These are phyloP conservation scores for Trichoderma koningii DNA, from an alignment of 2,329 filamentous ascomycete species.

Conservation along the genomic window DNA sequence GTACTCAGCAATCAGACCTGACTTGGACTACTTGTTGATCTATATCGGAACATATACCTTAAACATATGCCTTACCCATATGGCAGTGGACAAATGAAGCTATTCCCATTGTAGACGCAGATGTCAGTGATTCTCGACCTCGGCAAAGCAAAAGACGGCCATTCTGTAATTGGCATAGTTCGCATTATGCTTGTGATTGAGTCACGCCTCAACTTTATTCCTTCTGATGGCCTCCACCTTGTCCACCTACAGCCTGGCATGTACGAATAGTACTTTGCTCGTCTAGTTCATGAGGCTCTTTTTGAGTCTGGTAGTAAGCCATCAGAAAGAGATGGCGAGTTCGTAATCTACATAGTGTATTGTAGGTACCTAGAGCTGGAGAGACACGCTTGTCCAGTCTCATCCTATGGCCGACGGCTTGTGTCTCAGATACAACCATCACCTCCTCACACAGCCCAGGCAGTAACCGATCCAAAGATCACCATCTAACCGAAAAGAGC, in stretches of 20 bases:
- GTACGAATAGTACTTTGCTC: neutral
- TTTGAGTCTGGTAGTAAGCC: too few species aligned
- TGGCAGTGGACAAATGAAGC: neutral
- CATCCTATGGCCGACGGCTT: too few species aligned
- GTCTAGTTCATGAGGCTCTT: too few species aligned
- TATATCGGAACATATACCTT: too few species aligned
- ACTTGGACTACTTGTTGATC: too few species aligned
- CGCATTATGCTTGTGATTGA: neutral
- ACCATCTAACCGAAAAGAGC: neutral
- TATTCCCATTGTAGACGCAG: neutral
- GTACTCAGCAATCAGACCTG: too few species aligned
- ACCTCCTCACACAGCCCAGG: neutral
- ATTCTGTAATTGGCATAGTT: neutral
- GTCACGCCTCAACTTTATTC: slow-evolving; percentile 2
- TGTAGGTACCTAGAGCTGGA: too few species aligned
- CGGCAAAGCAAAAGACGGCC: neutral
- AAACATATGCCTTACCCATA: too few species aligned
- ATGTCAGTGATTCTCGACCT: neutral
- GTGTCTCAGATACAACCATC: neutral
- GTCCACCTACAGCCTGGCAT: neutral
- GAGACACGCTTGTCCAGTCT: too few species aligned
- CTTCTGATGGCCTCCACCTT: neutral
- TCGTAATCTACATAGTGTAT: too few species aligned
- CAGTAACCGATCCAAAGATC: neutral
- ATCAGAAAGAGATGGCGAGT: too few species aligned